Evolutionary conservation across 2,329 filamentous ascomycete species (phyloP).

Genomic region (Diplocarpon rosae): DNA sequence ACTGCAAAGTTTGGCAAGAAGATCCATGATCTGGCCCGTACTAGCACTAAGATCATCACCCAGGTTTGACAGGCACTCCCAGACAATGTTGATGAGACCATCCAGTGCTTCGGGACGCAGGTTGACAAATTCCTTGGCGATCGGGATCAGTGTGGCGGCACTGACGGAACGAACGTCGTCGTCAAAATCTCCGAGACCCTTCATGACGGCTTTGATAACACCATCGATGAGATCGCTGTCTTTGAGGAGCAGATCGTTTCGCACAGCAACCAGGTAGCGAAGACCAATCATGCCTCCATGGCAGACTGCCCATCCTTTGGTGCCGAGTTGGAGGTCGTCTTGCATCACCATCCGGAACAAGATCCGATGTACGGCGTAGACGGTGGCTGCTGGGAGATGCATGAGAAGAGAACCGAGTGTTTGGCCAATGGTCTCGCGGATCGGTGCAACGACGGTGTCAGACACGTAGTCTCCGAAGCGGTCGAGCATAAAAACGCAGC

Average conservation of each 20-base stretch:
- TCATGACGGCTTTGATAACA: constrained; percentile 86
- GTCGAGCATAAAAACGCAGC: constrained; percentile 94
- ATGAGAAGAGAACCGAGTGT: constrained; percentile 81
- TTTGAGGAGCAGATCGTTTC: constrained; percentile 80
- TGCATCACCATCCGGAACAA: constrained; percentile 90
- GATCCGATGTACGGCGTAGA: constrained; percentile 74
- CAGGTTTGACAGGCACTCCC: constrained; percentile 94
- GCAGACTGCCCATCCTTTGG: constrained; percentile 82
- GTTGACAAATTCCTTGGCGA: constrained; percentile 87
- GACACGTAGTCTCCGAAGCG: constrained; percentile 96
- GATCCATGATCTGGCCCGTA: constrained; percentile 96
- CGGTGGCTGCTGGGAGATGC: constrained; percentile 67
- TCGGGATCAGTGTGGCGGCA: constrained; percentile 92
- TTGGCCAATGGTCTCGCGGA: constrained; percentile 90
- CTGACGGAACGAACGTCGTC: constrained; percentile 96
- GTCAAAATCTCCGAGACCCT: constrained; percentile 79
- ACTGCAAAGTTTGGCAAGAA: constrained; percentile 87
- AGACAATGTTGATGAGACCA: constrained; percentile 83
- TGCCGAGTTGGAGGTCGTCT: constrained; percentile 61
- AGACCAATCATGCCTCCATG: constrained; percentile 97
- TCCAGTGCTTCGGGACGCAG: constrained; percentile 70
- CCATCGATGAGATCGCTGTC: constrained; percentile 84
- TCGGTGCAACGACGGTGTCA: constrained; percentile 92
- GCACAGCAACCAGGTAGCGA: constrained; percentile 87
- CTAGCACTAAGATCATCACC: constrained; percentile 95